Base-by-base conservation (phyloP, 2,329 filamentous ascomycete species). In the Pseudocercospora ulei region DNA sequence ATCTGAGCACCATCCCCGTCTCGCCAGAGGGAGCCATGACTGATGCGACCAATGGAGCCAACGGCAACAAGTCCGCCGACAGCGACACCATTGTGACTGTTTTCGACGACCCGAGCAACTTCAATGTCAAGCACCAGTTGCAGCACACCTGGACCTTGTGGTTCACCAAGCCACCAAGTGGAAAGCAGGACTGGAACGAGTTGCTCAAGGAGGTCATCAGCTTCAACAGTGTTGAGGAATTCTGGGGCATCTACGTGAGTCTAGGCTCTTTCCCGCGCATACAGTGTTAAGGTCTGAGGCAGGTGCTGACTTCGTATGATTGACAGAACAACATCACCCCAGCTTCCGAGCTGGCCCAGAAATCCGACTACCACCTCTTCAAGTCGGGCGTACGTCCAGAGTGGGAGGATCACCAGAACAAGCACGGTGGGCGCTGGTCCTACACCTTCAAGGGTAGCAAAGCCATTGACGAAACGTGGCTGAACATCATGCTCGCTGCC, bases 311-410 rank as follows among this genome's bases (percentile, higher is more conserved):
- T 14, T 16, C 12, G 7, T 3, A 35, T 20, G 11, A 14, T 5
- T 30, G 19, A 20, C 54, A 98, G 92, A 98, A 98, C 75, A 98
- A 98, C 66, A 95, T 98, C 63, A 85, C 88, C 35, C 81, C 87
- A 27, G 88, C 92, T 55, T 95, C 88, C 54, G 86, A 96, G 57
- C 80, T 98, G 27, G 84, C 87, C 28, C 78, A 93, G 60, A 98
- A 98, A 72, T 94, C 90, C 60, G 90, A 98, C 65, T 98, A 98
- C 69, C 92, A 98, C 62, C 82, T 98, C 28, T 98, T 98, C 81
- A 98, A 98, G 73, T 81, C 80, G 56, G 87, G 87, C 51, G 84
- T 98, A 48, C 84, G 90, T 49, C 90, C 90, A 22, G 92, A 98
- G 68, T 98, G 90, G 90, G 90, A 98, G 66, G 90, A 98, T 62